Percentiles rank a stretch among this genome's conserved stretches.
Evolutionary conservation across 257 asterid genomes (phyloP).

Genomic region (Nicotiana noctiflora): DNA sequence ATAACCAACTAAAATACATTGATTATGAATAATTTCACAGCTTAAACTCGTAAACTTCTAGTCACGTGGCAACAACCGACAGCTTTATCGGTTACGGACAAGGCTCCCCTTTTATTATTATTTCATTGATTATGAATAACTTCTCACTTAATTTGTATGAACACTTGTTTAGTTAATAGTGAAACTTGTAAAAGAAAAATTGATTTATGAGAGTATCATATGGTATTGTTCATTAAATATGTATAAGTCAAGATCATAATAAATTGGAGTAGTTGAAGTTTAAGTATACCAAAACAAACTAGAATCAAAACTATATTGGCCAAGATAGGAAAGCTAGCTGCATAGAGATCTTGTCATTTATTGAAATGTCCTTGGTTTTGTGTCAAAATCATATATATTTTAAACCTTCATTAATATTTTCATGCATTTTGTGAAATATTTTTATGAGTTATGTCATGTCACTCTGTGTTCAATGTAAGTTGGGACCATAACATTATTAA

Average conservation of each 20-base stretch:
- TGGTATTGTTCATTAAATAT: background rate
- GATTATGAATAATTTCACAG: no score
- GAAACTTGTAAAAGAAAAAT: background rate
- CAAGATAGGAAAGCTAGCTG: background rate
- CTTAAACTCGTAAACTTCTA: no score
- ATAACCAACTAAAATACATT: no score
- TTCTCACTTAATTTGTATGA: background rate
- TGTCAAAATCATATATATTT: constrained; percentile 1
- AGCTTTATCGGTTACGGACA: no score
- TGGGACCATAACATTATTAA: constrained; percentile 8
- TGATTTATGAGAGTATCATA: background rate
- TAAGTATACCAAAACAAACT: background rate
- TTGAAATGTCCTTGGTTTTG: background rate
- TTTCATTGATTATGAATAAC: background rate
- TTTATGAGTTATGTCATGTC: constrained; percentile 4
- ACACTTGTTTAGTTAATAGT: background rate
- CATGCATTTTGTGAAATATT: background rate
- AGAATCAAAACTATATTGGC: background rate
- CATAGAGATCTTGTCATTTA: background rate
- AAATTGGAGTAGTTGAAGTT: background rate
- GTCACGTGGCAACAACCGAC: no score
- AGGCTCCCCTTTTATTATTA: no score
- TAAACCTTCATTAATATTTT: background rate
- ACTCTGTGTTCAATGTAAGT: constrained; percentile 1
- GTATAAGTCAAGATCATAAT: background rate